Conservation (phyloP, 768 basidiomycete genomes). For the Cantharellus cinnabarinus region DNA sequence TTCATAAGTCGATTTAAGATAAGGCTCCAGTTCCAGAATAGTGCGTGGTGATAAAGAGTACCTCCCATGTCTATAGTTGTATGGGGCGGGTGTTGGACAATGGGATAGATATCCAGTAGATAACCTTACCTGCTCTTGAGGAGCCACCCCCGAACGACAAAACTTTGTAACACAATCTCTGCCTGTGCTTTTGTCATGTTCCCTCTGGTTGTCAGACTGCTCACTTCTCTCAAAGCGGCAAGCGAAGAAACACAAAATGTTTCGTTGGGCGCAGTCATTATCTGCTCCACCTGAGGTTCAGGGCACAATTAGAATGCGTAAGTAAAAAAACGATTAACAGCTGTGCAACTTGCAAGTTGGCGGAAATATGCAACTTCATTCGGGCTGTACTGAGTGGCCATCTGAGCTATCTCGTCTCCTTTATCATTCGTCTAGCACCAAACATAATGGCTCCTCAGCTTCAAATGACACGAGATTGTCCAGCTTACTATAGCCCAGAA, state of each 20-base stretch:
- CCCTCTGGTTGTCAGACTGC: constrained; percentile 25
- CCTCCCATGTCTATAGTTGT: constrained; percentile 25
- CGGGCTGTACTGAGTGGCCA: constrained; percentile 66
- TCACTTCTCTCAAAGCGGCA: constrained; percentile 53
- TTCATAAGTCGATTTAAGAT: constrained; percentile 51
- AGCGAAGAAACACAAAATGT: constrained; percentile 60
- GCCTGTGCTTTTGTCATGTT: constrained; percentile 60
- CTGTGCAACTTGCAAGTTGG: constrained; percentile 35
- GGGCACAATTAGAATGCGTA: not conserved
- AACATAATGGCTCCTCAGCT: not conserved
- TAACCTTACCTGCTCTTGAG: constrained; percentile 46
- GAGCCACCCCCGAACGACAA: constrained; percentile 70
- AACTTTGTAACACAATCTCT: constrained; percentile 50
- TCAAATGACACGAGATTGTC: not conserved
- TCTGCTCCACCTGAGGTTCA: constrained; percentile 50
- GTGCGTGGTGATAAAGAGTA: constrained; percentile 62
- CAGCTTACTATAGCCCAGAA: constrained; percentile 48
- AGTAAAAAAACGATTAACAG: not conserved
- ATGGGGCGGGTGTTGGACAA: not conserved
- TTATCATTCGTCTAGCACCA: constrained; percentile 48
- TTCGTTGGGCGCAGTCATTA: constrained; percentile 59
- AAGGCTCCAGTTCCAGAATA: constrained; percentile 48
- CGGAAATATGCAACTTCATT: constrained; percentile 73
- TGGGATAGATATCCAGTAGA: not conserved
- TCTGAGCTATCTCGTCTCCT: constrained; percentile 62